phyloP scores from a whole-genome alignment of 164 flowering plant species.

The Malania oleifera region DNA sequence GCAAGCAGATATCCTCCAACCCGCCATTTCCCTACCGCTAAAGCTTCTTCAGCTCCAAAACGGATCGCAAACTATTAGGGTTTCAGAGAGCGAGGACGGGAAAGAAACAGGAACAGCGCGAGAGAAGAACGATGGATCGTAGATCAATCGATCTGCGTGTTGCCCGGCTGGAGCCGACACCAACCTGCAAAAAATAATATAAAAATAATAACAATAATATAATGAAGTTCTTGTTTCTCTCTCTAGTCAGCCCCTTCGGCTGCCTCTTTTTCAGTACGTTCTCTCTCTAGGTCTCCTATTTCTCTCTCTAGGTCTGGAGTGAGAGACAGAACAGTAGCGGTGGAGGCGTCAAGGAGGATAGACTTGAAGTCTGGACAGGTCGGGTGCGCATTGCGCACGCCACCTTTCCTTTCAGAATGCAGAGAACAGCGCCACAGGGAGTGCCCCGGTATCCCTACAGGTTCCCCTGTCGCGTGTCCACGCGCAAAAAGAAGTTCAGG shows the following conservation, averaged over 20 bases:
- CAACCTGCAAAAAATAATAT: conserved; percentile 9
- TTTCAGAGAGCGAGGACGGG: background rate
- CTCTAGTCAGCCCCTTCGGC: background rate
- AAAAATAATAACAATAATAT: background rate
- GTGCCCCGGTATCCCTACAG: conserved; percentile 32
- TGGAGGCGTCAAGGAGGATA: background rate
- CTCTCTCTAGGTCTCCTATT: background rate
- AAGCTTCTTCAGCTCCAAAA: background rate
- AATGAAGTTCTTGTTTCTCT: background rate
- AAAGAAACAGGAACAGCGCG: background rate
- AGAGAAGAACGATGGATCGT: conserved; percentile 9
- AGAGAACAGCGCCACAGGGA: conserved; percentile 13
- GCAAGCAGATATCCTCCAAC: background rate
- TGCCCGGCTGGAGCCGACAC: conserved; percentile 63
- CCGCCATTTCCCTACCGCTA: background rate
- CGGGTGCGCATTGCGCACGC: conserved; percentile 5
- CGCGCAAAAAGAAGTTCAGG: conserved; percentile 17
- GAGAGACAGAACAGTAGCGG: too few relatives aligned
- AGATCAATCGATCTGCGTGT: conserved; percentile 11
- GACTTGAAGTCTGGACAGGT: background rate
- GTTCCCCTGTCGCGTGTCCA: conserved; percentile 21
- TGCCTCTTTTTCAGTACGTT: background rate
- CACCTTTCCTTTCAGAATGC: background rate
- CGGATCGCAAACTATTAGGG: background rate
- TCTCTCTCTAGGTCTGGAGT: conserved; percentile 3